Evolutionary conservation across 2,329 filamentous ascomycete genomes (phyloP), one percentile per base, ranked within the genome.

Genomic region (Colletotrichum sp.): DNA sequence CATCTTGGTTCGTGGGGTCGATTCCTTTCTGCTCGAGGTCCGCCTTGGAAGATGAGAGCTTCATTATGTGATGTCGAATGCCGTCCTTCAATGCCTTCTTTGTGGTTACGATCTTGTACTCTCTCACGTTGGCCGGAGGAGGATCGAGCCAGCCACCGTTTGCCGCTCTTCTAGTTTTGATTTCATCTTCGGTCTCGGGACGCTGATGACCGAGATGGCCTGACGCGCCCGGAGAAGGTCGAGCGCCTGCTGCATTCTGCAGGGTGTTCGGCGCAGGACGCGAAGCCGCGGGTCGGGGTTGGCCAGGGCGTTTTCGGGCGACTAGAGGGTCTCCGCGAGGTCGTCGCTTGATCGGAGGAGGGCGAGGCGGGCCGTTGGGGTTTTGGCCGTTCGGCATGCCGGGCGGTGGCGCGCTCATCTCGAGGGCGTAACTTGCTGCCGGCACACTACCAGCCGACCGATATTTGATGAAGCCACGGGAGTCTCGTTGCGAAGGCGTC

Each of bases 61-160:
- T 93, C 88, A 98, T 96, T 77, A 98, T 91, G 82, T 99, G 97
- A 81, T 96, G 93, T 65, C 96, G 94, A 75, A 98, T 87, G 8
- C 94, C 94, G 79, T 97, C 94, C 71, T 95, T 89, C 66, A 98
- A 85, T 12, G 93, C 92, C 80, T 93, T 93, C 84, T 97, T 98
- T 8, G 95, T 97, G 8, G 96, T 95, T 78, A 95, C 91, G 21
- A 98, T 89, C 16, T 79, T 85, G 80, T 93, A 93, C 26, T 85
- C 83, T 30, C 82, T 83, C 21, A 80, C 79, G 2, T 84, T 86
- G 1, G 82, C 80, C 4, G 88, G 86, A 3, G 88, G 85, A 32
- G 89, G 86, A 61, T 89, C 86, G 6, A 90, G 90, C 91, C 91
- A 93, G 58, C 91, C 92, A 56, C 87, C 89, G 79, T 90, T 78